Percentiles rank a stretch among this genome's conserved stretches.
phyloP scores from a whole-genome alignment of 805 yeast species.

The Saccharomycopsis fermentans region DNA sequence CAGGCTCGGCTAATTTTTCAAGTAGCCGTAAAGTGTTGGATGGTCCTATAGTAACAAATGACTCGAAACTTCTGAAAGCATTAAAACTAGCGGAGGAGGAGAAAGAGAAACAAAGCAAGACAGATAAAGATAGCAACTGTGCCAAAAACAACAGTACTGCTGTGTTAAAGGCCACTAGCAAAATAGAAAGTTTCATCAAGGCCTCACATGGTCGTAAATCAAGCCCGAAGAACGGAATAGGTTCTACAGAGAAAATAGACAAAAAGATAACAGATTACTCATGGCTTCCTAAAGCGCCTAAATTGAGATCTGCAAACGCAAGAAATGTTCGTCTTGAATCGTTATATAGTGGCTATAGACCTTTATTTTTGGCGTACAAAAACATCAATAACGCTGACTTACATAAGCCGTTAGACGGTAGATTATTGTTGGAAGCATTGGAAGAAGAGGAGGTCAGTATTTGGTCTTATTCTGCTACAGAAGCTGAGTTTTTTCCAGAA shows the following conservation, averaged over 20 bases:
- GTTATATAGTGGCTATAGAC: slow-evolving; percentile 17
- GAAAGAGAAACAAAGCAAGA: background rate
- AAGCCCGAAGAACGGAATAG: background rate
- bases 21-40: background rate
- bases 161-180: background rate
- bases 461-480: slow-evolving; percentile 18
- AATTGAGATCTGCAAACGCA: slow-evolving; percentile 8
- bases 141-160: background rate
- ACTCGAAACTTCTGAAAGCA: background rate
- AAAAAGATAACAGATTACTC: slow-evolving; percentile 4
- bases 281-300: slow-evolving; percentile 19
- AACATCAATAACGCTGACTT: background rate
- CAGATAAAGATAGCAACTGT: background rate
- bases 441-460: slow-evolving; percentile 7
- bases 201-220: background rate
- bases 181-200: background rate
- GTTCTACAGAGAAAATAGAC: background rate
- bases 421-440: slow-evolving; percentile 1
- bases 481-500: slow-evolving; percentile 12
- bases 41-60: background rate
- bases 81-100: background rate
- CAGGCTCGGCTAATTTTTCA: background rate
- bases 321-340: slow-evolving; percentile 11
- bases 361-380: slow-evolving; percentile 13
- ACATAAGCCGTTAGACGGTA: background rate